Percentiles rank a stretch among this genome's conserved stretches.
These are phyloP conservation scores for Apophysomyces ossiformis DNA, from an alignment of 371 early-diverging fungal species.

Conservation along the genomic window DNA sequence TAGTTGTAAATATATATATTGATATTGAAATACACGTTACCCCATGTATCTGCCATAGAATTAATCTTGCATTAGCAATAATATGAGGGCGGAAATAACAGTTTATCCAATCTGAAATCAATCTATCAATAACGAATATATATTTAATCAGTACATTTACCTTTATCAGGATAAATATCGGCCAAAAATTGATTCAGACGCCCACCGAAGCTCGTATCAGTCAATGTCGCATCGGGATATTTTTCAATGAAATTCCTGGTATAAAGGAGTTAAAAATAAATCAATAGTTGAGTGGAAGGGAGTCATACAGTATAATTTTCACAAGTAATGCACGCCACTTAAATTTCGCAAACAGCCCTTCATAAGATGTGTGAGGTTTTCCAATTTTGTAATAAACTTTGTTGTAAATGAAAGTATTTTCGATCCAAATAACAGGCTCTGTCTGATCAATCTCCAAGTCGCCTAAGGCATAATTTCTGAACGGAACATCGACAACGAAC, in stretches of 20 bases:
- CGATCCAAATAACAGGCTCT: slow-evolving; percentile 11
- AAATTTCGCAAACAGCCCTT: background rate
- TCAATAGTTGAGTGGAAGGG: background rate
- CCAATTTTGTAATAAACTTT: background rate
- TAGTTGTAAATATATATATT: background rate
- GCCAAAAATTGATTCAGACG: background rate
- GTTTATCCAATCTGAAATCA: background rate
- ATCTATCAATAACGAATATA: background rate
- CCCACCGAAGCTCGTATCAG: background rate
- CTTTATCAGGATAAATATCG: background rate
- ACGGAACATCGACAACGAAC: background rate
- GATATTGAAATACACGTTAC: background rate
- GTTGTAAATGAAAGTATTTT: slow-evolving; percentile 1
- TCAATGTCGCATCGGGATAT: background rate
- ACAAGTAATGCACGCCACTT: background rate
- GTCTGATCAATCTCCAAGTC: background rate
- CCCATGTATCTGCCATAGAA: background rate
- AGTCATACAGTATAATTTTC: background rate
- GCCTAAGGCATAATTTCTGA: slow-evolving; percentile 1
- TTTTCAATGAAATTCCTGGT: slow-evolving; percentile 4
- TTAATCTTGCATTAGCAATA: slow-evolving; percentile 5
- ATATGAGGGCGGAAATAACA: background rate
- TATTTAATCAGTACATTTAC: background rate
- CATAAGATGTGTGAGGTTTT: background rate
- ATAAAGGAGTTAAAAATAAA: background rate